phyloP scores from a whole-genome alignment of 2,329 filamentous ascomycete genomes.

The Penicillium fuscoglaucum region DNA sequence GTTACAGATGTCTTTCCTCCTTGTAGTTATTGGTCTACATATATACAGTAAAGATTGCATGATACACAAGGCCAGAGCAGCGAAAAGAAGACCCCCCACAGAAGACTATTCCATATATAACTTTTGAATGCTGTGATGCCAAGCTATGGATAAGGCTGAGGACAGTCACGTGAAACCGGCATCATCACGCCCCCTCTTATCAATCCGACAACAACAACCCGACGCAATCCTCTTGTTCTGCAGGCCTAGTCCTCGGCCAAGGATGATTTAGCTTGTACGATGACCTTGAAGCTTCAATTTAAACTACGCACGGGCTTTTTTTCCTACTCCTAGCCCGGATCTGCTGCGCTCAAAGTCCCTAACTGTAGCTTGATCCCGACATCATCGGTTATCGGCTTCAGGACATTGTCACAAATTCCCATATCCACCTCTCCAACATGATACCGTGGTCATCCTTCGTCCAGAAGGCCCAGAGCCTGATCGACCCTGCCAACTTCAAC shows the following conservation, averaged over 20 bases:
- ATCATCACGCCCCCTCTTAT: slow-evolving; percentile 26
- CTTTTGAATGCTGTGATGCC: background rate
- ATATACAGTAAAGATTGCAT: background rate
- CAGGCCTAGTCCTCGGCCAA: slow-evolving; percentile 19
- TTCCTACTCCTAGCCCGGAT: slow-evolving; percentile 23
- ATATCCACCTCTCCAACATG: slow-evolving; percentile 44
- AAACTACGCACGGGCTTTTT: slow-evolving; percentile 25
- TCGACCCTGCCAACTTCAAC: slow-evolving; percentile 81
- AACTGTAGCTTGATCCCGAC: slow-evolving; percentile 29
- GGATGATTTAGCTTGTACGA: slow-evolving; percentile 31
- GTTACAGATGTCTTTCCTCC: too few species aligned
- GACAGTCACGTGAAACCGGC: slow-evolving; percentile 20
- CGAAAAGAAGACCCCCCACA: too few species aligned
- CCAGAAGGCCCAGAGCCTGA: slow-evolving; percentile 92
- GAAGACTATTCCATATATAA: background rate
- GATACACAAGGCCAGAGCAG: background rate
- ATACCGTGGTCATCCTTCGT: slow-evolving; percentile 76
- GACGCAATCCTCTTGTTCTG: slow-evolving; percentile 18
- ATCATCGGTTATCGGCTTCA: slow-evolving; percentile 17
- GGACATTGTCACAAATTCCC: slow-evolving; percentile 1
- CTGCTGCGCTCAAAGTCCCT: slow-evolving; percentile 22
- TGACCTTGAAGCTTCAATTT: slow-evolving; percentile 25
- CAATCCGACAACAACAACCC: slow-evolving; percentile 25
- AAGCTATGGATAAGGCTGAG: slow-evolving; percentile 20
- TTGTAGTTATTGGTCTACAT: too few species aligned